Evolutionary conservation across 75 land plant genomes (phyloP).

Genomic region (Pinus tabuliformis): DNA sequence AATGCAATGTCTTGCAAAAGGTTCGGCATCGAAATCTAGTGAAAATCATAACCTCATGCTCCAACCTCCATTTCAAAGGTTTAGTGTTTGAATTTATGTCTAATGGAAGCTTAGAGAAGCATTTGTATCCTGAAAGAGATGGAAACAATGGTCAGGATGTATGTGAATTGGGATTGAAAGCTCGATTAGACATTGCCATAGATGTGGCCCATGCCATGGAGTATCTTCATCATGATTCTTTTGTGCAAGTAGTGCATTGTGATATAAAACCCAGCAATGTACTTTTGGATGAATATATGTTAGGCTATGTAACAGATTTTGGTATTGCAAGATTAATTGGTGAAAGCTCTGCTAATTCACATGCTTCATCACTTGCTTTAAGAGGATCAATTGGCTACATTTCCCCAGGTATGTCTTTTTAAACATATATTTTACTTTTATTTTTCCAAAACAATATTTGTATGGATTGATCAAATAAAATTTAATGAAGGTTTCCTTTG

Average conservation of each 20-base stretch:
- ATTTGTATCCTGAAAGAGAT: not conserved
- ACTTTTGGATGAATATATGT: constrained; percentile 1
- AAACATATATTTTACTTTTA: not conserved
- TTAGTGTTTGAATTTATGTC: constrained; percentile 2
- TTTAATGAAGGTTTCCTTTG: not conserved
- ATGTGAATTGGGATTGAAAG: not conserved
- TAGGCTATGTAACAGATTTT: not conserved
- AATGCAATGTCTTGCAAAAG: not conserved
- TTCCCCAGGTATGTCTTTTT: not conserved
- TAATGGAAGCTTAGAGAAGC: too few species aligned
- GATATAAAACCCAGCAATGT: constrained; percentile 9
- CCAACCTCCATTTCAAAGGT: not conserved
- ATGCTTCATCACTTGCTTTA: not conserved
- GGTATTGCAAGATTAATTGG: not conserved
- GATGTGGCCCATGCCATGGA: constrained; percentile 35
- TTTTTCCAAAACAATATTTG: not conserved
- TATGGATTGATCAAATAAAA: not conserved
- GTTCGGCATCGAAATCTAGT: constrained; percentile 4
- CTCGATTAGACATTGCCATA: constrained; percentile 25
- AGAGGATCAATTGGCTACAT: not conserved
- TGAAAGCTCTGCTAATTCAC: not conserved
- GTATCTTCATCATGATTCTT: constrained; percentile 29
- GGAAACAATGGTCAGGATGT: too few species aligned
- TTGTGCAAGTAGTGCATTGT: constrained; percentile 4
- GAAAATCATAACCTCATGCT: not conserved